Evolutionary conservation across 2,329 filamentous ascomycete genomes (phyloP), one percentile per base, ranked within the genome.

Genomic region (Alternaria sp.): DNA sequence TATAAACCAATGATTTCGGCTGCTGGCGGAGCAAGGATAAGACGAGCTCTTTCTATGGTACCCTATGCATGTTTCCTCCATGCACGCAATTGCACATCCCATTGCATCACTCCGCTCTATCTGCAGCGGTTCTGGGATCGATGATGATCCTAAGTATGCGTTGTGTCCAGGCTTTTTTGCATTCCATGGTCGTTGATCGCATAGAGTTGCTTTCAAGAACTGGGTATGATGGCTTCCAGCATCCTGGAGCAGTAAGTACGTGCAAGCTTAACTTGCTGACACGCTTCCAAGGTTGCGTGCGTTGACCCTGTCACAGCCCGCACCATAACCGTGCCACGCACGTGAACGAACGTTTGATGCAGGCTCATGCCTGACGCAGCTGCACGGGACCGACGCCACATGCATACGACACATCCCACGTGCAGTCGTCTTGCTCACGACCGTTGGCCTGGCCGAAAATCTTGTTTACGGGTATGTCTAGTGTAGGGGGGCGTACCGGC

Each of bases 61-160:
- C 44, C 54, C 46, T 62, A 40, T 65, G 28, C 57, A 46, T 12
- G 26, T 55, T 40, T 54, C 36, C 47, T 46, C 23, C 30, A 61
- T 67, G 58, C 56, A 60, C 57, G 59, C 54, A 53, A 61, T 57
- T 65, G 62, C 62, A 63, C 67, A 49, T 59, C 62, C 65, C 57
- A 60, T 51, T 56, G 59, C 60, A 65, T 58, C 43, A 21, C 51
- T 57, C 56, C 54, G 45, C 61, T 32, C 28, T 45, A 61, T 19
- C 23, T 57, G 54, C 47, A 36, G 54, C 32, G 46, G 62, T 26
- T 43, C 8, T 17, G 23, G 15, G 36, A 40, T 40, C 15, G 36
- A 40, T 40, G 36, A 40, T 40, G 15, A 17, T n/a, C 21, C 36
- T 40, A 17, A 2, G 36, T 40, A 40, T 17, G 36, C 36, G n/a